phyloP scores from a whole-genome alignment of 2,329 filamentous ascomycete species.

The Talaromyces pinophilus region DNA sequence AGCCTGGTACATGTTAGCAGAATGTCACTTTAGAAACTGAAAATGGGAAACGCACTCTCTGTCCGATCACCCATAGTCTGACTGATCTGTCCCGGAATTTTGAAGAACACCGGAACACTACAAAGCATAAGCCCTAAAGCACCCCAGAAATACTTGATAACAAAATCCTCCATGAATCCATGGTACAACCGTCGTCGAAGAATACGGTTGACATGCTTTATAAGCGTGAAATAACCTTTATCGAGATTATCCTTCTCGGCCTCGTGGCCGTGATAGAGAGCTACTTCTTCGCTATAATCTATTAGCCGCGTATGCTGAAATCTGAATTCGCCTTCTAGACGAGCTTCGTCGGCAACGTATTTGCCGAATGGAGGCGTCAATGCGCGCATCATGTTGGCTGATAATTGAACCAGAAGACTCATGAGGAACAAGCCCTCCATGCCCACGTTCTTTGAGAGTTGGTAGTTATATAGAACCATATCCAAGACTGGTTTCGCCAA shows the following conservation, averaged over 20 bases:
- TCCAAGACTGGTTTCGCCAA: slow-evolving; percentile 91
- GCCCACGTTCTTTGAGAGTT: slow-evolving; percentile 89
- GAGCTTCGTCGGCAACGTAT: slow-evolving; percentile 94
- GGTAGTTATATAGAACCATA: slow-evolving; percentile 96
- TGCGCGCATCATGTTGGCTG: slow-evolving; percentile 87
- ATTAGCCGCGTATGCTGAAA: slow-evolving; percentile 94
- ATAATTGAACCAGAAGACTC: slow-evolving; percentile 89
- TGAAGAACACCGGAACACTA: slow-evolving; percentile 94
- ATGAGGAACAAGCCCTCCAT: slow-evolving; percentile 95
- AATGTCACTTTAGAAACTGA: background rate
- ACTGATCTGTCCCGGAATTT: slow-evolving; percentile 70
- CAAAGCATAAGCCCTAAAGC: slow-evolving; percentile 88
- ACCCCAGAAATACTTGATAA: slow-evolving; percentile 99
- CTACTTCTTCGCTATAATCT: slow-evolving; percentile 93
- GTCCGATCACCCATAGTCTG: slow-evolving; percentile 56
- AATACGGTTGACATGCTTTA: slow-evolving; percentile 98
- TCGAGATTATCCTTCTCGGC: slow-evolving; percentile 95
- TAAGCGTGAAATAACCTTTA: slow-evolving; percentile 97
- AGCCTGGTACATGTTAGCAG: slow-evolving; percentile 53
- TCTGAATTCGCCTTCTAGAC: slow-evolving; percentile 91
- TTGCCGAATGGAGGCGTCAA: slow-evolving; percentile 95
- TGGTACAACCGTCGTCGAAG: slow-evolving; percentile 88
- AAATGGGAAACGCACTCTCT: slow-evolving; percentile 51
- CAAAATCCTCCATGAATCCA: slow-evolving; percentile 99
- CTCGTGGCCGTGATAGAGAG: slow-evolving; percentile 86